Conservation (phyloP, 495 filamentous ascomycete genomes). For the Penicillium dipodomyicola region DNA sequence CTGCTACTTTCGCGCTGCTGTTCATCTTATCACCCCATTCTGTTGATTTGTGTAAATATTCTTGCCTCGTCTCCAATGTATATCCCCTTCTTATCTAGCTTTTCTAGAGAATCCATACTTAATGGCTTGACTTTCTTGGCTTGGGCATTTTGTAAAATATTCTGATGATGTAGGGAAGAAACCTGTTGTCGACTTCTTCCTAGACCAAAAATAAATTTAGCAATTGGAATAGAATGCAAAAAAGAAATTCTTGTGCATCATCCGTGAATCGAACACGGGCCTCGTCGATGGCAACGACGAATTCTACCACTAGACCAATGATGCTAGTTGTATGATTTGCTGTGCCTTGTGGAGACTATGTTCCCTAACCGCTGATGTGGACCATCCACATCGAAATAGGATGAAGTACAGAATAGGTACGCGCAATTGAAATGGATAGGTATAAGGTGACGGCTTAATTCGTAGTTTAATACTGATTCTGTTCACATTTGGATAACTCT, state of each 20-base stretch:
- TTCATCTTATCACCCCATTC: constrained; percentile 2
- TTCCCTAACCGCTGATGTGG: background rate
- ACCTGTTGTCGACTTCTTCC: background rate
- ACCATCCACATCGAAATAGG: background rate
- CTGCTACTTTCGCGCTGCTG: constrained; percentile 5
- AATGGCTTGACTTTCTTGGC: background rate
- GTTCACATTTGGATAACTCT: background rate
- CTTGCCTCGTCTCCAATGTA: background rate
- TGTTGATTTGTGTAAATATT: constrained; percentile 6
- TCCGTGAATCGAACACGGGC: constrained; percentile 59
- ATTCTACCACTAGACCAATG: constrained; percentile 61
- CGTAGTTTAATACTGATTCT: background rate
- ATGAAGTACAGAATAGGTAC: no score
- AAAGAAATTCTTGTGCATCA: constrained; percentile 39
- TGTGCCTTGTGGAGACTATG: background rate
- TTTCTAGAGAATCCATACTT: background rate
- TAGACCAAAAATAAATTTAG: background rate
- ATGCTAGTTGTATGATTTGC: constrained; percentile 32
- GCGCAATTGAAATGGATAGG: background rate
- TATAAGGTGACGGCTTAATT: background rate
- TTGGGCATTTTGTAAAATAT: background rate
- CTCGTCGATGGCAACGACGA: constrained; percentile 60
- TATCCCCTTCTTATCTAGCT: background rate
- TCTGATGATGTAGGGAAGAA: background rate
- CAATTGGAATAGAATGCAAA: background rate